Evolutionary conservation across 2,329 filamentous ascomycete genomes (phyloP).

Genomic region (Hypoxylon sp.): DNA sequence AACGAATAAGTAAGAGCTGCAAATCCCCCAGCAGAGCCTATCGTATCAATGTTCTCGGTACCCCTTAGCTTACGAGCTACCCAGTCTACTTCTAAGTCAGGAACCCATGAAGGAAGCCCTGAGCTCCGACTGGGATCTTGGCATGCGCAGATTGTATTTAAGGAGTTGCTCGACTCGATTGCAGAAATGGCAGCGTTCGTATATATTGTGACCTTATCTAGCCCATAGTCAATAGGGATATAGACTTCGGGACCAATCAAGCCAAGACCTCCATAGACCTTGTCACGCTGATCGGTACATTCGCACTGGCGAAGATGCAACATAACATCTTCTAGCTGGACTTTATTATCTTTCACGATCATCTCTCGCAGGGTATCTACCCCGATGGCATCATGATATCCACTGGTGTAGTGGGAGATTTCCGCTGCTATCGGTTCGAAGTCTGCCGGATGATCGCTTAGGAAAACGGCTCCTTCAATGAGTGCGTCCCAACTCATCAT

Average conservation of each 20-base stretch:
- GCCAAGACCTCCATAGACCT: conserved; percentile 23
- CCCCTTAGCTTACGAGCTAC: conserved; percentile 11
- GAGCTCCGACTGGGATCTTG: conserved; percentile 6
- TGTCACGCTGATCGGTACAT: conserved; percentile 28
- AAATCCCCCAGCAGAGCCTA: conserved; percentile 25
- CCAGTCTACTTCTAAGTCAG: conserved; percentile 18
- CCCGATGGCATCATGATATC: conserved; percentile 14
- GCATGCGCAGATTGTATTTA: conserved; percentile 24
- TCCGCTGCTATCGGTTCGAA: conserved; percentile 20
- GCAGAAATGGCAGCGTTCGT: conserved; percentile 20
- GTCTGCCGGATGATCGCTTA: conserved; percentile 5
- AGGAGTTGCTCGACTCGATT: conserved; percentile 14
- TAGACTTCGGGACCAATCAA: conserved; percentile 15
- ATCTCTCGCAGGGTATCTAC: conserved; percentile 20
- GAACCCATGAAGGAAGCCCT: conserved; percentile 22
- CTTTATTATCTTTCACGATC: conserved; percentile 11
- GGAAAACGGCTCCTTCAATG: conserved; percentile 13
- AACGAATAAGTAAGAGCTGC: conserved; percentile 9
- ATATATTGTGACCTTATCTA: conserved; percentile 16
- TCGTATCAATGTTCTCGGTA: conserved; percentile 16
- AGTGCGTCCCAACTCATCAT: conserved; percentile 25
- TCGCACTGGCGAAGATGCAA: conserved; percentile 30
- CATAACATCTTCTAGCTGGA: conserved; percentile 22
- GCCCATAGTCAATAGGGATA: conserved; percentile 15
- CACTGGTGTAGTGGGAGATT: conserved; percentile 13